A percentile compares a stretch with the other conserved stretches of the same genome.
These are phyloP conservation scores for Clitopilus passeckerianus DNA, from an alignment of 768 basidiomycete genomes.

Conservation along the genomic window DNA sequence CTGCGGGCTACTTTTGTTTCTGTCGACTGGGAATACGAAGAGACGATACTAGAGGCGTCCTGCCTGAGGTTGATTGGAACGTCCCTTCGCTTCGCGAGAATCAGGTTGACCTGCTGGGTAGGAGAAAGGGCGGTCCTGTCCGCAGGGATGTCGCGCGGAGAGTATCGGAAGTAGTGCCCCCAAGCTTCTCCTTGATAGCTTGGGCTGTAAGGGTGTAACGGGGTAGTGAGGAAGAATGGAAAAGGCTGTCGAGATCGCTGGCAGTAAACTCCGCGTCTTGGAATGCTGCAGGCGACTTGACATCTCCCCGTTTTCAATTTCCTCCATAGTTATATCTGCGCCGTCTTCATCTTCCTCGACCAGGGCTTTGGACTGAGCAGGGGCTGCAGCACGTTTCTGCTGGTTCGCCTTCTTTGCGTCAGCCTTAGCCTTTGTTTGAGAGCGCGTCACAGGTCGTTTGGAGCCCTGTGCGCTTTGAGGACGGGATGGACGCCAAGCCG, in stretches of 20 bases:
- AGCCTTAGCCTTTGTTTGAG: neutral
- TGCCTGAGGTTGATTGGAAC: conserved; percentile 32
- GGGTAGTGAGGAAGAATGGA: conserved; percentile 7
- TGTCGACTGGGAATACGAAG: conserved; percentile 5
- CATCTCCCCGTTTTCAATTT: conserved; percentile 16
- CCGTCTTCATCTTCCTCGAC: conserved; percentile 1
- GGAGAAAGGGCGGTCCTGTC: neutral
- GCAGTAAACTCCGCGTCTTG: conserved; percentile 17
- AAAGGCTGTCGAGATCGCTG: conserved; percentile 17
- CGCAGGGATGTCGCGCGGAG: neutral
- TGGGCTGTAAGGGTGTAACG: neutral
- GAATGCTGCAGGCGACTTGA: conserved; percentile 11
- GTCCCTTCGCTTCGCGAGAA: conserved; percentile 30
- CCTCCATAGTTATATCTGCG: conserved; percentile 16
- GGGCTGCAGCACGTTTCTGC: neutral
- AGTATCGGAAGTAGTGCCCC: neutral
- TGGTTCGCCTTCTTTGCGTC: neutral
- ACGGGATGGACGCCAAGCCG: neutral
- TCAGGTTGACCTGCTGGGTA: neutral
- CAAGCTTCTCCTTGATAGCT: conserved; percentile 2
- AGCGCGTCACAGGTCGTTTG: neutral
- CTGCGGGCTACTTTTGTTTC: conserved; percentile 4
- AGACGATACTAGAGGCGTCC: conserved; percentile 34
- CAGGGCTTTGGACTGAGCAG: neutral
- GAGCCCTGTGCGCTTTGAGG: neutral